Percentiles rank a stretch among this genome's conserved stretches.
phyloP scores from a whole-genome alignment of 768 basidiomycete genomes.

The Dentipellis sp. region DNA sequence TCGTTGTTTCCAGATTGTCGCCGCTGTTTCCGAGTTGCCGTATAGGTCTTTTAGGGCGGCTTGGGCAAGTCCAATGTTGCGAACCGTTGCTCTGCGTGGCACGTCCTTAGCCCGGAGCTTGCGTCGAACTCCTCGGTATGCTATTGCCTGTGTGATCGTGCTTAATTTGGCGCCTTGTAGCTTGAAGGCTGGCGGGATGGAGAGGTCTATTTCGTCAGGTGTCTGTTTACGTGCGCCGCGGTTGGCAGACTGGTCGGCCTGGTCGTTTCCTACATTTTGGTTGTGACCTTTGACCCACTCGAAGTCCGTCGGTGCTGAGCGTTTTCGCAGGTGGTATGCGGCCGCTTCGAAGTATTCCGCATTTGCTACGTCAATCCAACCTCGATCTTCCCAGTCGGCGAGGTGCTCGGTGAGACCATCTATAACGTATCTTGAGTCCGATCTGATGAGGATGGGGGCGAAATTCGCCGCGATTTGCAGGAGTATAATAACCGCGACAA shows the following conservation, averaged over 20 bases:
- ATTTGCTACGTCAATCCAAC: conserved; percentile 3
- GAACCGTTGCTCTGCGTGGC: neutral
- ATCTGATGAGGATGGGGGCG: conserved; percentile 9
- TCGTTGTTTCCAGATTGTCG: neutral
- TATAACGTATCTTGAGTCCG: conserved; percentile 18
- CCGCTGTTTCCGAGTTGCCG: neutral
- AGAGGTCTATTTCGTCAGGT: neutral
- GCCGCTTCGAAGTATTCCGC: neutral
- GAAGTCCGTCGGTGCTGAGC: neutral
- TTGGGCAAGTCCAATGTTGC: neutral
- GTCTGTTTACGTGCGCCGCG: neutral
- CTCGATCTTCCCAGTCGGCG: neutral
- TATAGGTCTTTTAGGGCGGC: neutral
- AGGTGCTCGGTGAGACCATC: conserved; percentile 16
- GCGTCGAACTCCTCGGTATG: neutral
- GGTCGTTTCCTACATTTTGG: conserved; percentile 4
- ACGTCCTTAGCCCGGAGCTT: neutral
- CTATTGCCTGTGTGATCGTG: neutral
- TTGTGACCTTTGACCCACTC: conserved; percentile 13
- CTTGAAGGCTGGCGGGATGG: neutral
- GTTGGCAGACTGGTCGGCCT: neutral
- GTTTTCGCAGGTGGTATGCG: neutral
- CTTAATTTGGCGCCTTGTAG: neutral
- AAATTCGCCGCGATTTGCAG: neutral
- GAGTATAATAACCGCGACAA: conserved; percentile 8